Base-by-base conservation (phyloP, 2,329 filamentous ascomycete genomes). In the Colletotrichum caudatum region DNA sequence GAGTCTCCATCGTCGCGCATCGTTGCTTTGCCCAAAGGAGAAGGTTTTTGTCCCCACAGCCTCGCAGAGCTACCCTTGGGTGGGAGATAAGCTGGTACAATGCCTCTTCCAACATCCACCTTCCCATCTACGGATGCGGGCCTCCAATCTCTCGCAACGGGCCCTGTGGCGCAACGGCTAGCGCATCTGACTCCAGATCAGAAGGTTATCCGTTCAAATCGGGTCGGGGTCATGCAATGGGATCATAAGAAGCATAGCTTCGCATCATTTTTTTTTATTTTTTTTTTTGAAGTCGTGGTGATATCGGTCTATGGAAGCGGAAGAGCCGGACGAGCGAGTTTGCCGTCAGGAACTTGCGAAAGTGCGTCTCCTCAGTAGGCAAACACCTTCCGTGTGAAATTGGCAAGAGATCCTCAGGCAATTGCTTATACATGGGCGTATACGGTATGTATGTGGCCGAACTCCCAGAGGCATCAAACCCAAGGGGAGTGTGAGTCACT, bases 201-300 rank as follows among this genome's bases (percentile, higher is more conserved):
- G 35, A 62, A 62, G 60, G 60, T 62, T 62, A 62, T 62, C 60
- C 11, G 60, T 62, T 62, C 46, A 41, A 62, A 53, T 62, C 33
- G 18, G 60, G 60, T 62, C n/a, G 5, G 60, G 60, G n/a, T 62
- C 60, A 62, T 8, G 6, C 1, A 3, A 8, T 23, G 3, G n/a
- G 16, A 18, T 12, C 14, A 4, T 2, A 2, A 2, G 8, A 37
- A 37, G 35, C 35, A 37, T 11, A 37, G 35, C 35, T 11, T 11
- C 35, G 1, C 8, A 37, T 37, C 16, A 2, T 35, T 48, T n/a
- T 35, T 48, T 20, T 23, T 5, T 20, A 5, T 35, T 48, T 20
- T 23, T 5, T 20, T 16, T 35, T 48, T 44, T 44, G 20, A 29
- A 12, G 44, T n/a, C 16, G 35, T 37, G 59, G 44, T 50, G 59